These are phyloP conservation scores for Noccaea bulbosa DNA, from an alignment of 345 rosid species.

Conservation along the genomic window DNA sequence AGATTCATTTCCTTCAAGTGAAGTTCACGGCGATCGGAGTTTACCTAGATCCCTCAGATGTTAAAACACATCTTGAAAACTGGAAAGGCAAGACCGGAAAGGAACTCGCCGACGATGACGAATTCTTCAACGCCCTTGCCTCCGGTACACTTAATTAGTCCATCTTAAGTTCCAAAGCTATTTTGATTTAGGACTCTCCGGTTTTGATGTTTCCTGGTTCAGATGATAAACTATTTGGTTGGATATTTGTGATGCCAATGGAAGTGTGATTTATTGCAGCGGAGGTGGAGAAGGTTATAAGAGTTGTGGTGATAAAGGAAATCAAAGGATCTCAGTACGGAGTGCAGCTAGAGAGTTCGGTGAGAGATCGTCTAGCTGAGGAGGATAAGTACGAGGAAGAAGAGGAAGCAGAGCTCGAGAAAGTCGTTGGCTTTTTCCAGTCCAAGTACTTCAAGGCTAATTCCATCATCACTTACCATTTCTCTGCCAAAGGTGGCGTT, in stretches of 20 bases:
- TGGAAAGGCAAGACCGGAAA: constrained; percentile 84
- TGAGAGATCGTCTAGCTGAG: constrained; percentile 84
- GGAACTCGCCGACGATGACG: constrained; percentile 67
- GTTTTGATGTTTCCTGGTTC: background rate
- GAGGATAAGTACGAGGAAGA: constrained; percentile 91
- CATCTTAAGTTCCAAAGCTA: background rate
- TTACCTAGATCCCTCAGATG: constrained; percentile 73
- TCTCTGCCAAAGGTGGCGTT: constrained; percentile 54
- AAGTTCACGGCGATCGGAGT: constrained; percentile 96
- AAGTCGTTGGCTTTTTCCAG: constrained; percentile 78
- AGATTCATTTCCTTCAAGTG: constrained; percentile 90
- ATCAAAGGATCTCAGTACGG: constrained; percentile 96
- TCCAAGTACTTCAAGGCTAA: constrained; percentile 79
- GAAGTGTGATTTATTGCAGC: constrained; percentile 42
- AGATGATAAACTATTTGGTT: background rate
- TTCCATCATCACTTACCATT: constrained; percentile 72
- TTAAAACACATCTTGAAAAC: constrained; percentile 53
- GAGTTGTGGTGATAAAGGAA: constrained; percentile 90
- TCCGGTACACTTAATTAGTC: constrained; percentile 52
- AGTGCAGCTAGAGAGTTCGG: constrained; percentile 75
- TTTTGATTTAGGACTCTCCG: background rate
- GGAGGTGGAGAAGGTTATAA: constrained; percentile 68
- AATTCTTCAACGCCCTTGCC: constrained; percentile 75
- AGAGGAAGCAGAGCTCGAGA: constrained; percentile 84
- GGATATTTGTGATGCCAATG: too few species aligned